Conservation (phyloP, 441 rosid genomes). For the Eutrema salsugineum region DNA sequence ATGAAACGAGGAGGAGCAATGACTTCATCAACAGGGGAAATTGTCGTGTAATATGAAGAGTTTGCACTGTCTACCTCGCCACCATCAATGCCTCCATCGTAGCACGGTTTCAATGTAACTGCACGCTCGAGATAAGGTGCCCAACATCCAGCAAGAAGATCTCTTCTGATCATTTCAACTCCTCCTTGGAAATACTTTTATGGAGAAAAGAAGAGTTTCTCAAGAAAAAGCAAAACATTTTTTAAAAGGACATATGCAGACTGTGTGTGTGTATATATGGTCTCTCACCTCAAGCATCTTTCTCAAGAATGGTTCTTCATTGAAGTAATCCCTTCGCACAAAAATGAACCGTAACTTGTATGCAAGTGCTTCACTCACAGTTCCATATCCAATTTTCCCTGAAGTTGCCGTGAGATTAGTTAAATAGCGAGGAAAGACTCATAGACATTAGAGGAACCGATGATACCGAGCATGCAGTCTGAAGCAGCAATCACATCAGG, state of each 20-base stretch:
- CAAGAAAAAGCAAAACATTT: not conserved
- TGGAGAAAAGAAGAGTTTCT: not conserved
- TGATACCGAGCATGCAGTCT: constrained; percentile 91
- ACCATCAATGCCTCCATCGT: constrained; percentile 82
- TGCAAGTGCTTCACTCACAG: constrained; percentile 94
- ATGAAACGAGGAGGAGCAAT: not conserved
- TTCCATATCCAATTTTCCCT: constrained; percentile 98
- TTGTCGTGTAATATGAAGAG: not conserved
- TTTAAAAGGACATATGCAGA: not conserved
- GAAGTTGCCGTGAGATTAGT: constrained; percentile 18
- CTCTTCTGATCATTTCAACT: constrained; percentile 97
- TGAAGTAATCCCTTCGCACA: constrained; percentile 93
- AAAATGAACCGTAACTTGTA: constrained; percentile 87
- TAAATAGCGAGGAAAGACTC: not conserved
- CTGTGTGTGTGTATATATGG: not conserved
- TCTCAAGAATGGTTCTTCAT: constrained; percentile 94
- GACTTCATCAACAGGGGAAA: not conserved
- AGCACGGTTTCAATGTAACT: constrained; percentile 79
- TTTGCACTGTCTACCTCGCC: constrained; percentile 62
- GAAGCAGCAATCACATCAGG: constrained; percentile 97
- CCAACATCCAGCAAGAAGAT: constrained; percentile 89
- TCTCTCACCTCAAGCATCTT: constrained; percentile 89
- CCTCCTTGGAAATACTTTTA: constrained; percentile 79
- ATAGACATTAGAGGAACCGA: not conserved
- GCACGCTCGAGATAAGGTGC: constrained; percentile 94